Evolutionary conservation across 2,329 filamentous ascomycete species (phyloP).

Genomic region (Cladosporium cucumerinum): DNA sequence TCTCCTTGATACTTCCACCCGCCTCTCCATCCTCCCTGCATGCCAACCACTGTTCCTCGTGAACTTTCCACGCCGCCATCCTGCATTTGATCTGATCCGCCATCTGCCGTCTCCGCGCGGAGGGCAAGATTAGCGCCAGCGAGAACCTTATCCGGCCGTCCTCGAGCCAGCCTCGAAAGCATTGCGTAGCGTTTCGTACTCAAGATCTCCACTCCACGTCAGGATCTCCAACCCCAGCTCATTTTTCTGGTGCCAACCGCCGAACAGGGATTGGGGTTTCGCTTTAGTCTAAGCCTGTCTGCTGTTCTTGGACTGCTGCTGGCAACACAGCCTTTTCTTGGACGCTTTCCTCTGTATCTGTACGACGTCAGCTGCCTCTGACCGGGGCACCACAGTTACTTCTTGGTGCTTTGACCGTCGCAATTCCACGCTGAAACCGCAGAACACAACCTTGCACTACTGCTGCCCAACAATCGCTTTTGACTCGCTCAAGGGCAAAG

Average conservation of each 20-base stretch:
- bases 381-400: background rate
- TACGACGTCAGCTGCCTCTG: conserved; percentile 4
- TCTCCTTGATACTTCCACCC: background rate
- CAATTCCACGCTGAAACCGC: conserved; percentile 15
- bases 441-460: conserved; percentile 4
- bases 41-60: background rate
- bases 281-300: conserved; percentile 2
- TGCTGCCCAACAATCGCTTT: background rate
- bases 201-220: conserved; percentile 13
- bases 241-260: conserved; percentile 2
- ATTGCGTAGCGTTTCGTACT: conserved; percentile 15
- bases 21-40: background rate
- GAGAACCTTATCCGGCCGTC: conserved; percentile 13
- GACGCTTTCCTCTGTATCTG: conserved; percentile 6
- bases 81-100: background rate
- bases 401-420: conserved; percentile 12
- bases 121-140: conserved; percentile 9
- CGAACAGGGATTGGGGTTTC: conserved; percentile 4
- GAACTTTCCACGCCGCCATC: background rate
- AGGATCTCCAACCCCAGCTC: conserved; percentile 12
- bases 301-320: conserved; percentile 13
- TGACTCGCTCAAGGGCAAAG: conserved; percentile 2
- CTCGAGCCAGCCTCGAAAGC: background rate
- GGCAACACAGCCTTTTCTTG: conserved; percentile 13
- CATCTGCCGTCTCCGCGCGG: conserved; percentile 13